phyloP scores from a whole-genome alignment of 148 eudicot species.

The Diospyros kaki region DNA sequence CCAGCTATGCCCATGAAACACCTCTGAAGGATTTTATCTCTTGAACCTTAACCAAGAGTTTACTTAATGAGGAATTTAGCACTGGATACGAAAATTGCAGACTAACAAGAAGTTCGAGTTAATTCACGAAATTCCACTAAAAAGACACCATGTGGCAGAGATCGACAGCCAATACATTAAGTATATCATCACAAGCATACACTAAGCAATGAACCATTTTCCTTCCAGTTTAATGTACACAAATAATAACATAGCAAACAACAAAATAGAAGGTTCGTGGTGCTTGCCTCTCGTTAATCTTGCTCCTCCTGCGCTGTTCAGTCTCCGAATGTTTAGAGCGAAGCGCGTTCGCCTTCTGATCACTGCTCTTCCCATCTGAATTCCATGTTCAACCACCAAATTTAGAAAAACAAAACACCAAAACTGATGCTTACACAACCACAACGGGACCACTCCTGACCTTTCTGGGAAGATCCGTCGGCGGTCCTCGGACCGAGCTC shows the following conservation, averaged over 20 bases:
- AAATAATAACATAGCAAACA: background rate
- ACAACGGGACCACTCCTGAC: slow-evolving; percentile 13
- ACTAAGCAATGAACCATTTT: too few species aligned
- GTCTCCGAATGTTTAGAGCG: slow-evolving; percentile 95
- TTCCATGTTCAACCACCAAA: slow-evolving; percentile 18
- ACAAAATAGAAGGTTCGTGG: background rate
- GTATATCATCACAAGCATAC: background rate
- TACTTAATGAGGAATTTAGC: too few species aligned
- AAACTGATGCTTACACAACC: background rate
- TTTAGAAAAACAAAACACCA: background rate
- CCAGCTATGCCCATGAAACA: too few species aligned
- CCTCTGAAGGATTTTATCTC: too few species aligned
- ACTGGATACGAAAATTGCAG: too few species aligned
- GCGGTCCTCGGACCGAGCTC: slow-evolving; percentile 35
- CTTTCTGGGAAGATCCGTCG: slow-evolving; percentile 60
- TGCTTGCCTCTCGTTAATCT: slow-evolving; percentile 79
- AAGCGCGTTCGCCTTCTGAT: slow-evolving; percentile 42
- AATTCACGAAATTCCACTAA: background rate
- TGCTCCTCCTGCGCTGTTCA: slow-evolving; percentile 90
- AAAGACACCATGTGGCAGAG: background rate
- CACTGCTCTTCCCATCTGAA: slow-evolving; percentile 47
- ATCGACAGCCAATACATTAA: background rate
- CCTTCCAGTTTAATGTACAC: background rate
- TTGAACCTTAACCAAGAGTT: too few species aligned
- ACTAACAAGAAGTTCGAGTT: background rate